Evolutionary conservation across 2,329 filamentous ascomycete genomes (phyloP).

Genomic region (Monosporascus sp.): DNA sequence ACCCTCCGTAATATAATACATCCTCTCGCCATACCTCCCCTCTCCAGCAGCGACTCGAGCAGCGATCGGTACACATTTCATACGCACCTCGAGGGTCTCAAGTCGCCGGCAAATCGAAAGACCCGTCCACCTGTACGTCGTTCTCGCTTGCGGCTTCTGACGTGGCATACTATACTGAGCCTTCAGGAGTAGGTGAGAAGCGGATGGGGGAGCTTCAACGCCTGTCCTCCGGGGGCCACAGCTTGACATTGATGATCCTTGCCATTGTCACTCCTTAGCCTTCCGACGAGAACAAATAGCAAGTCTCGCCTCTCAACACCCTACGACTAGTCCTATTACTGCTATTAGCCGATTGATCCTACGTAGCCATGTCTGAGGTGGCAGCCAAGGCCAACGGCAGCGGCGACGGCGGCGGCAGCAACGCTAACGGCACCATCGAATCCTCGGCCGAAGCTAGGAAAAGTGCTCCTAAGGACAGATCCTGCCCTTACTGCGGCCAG

Average conservation of each 20-base stretch:
- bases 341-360: not conserved
- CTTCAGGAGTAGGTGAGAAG: not conserved
- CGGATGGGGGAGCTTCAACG: not conserved
- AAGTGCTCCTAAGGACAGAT: conserved; percentile 72
- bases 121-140: too few relatives aligned
- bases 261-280: not conserved
- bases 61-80: too few relatives aligned
- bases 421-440: conserved; percentile 15
- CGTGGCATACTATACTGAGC: not conserved
- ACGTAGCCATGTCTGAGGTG: not conserved
- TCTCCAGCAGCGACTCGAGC: too few relatives aligned
- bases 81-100: too few relatives aligned
- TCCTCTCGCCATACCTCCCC: too few relatives aligned
- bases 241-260: not conserved
- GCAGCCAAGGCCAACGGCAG: not conserved
- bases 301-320: not conserved
- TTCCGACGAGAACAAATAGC: not conserved
- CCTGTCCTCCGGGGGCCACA: not conserved
- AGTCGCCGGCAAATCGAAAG: too few relatives aligned
- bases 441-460: conserved; percentile 34
- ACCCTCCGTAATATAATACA: too few relatives aligned
- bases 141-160: too few relatives aligned
- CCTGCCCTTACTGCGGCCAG: conserved; percentile 82
- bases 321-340: not conserved
- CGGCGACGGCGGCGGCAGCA: not conserved